Conservation (phyloP, 805 yeast species). For the Kurtzmaniella fragi region DNA sequence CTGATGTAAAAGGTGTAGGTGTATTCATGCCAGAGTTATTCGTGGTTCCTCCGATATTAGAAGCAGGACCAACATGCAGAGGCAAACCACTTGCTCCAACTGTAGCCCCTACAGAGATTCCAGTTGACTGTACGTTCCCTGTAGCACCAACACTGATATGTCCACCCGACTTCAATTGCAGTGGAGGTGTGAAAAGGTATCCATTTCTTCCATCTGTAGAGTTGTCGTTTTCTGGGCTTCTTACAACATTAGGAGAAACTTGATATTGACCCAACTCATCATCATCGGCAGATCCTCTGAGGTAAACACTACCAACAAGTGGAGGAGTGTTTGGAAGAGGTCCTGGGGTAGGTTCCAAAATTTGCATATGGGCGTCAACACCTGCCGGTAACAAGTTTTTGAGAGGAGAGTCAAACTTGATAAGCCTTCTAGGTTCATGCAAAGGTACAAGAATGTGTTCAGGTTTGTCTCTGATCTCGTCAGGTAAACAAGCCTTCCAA, state of each 20-base stretch:
- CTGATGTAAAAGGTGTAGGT: not conserved
- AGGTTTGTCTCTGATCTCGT: constrained; percentile 82
- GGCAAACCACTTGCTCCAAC: no score
- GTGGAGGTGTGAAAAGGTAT: constrained; percentile 39
- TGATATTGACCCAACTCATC: constrained; percentile 79
- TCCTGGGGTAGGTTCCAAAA: constrained; percentile 80
- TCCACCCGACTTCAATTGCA: constrained; percentile 35
- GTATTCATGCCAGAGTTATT: constrained; percentile 9
- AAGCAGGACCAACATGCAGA: not conserved
- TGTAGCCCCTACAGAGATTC: no score
- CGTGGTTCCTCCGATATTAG: not conserved
- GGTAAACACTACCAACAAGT: constrained; percentile 84
- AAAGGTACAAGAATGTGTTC: constrained; percentile 74
- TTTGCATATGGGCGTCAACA: constrained; percentile 66
- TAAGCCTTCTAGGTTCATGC: constrained; percentile 58
- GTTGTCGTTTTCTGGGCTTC: constrained; percentile 37
- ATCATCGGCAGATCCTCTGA: constrained; percentile 65
- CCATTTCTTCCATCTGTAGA: constrained; percentile 30
- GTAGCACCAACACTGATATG: no score
- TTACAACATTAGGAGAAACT: constrained; percentile 35
- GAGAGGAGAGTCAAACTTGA: constrained; percentile 80
- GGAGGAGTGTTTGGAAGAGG: constrained; percentile 85
- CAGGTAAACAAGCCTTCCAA: constrained; percentile 98
- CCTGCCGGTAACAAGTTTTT: constrained; percentile 70
- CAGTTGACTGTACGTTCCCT: no score